These are phyloP conservation scores for Venturia nashicola DNA, from an alignment of 2,329 filamentous ascomycete genomes.

Conservation along the genomic window DNA sequence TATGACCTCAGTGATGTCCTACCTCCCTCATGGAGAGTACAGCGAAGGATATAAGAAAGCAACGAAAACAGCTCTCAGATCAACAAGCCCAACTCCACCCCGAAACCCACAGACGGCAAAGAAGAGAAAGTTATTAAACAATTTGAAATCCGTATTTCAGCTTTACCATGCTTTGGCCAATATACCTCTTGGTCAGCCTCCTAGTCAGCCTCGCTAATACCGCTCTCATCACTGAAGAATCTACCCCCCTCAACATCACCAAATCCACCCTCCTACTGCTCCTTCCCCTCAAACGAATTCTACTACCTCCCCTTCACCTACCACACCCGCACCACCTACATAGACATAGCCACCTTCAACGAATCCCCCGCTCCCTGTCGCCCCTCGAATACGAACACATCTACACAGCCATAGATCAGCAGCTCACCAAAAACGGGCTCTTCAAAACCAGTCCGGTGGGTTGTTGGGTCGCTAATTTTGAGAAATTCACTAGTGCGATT, in stretches of 20 bases:
- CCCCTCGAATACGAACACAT: not conserved
- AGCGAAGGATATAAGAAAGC: not conserved
- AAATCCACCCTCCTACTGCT: not conserved
- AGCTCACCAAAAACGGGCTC: not conserved
- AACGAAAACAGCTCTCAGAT: not conserved
- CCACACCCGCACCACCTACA: not conserved
- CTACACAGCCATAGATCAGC: not conserved
- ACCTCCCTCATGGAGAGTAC: not conserved
- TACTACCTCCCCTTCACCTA: not conserved
- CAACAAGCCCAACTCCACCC: not conserved
- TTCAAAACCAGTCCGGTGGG: not conserved
- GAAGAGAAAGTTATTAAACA: too few relatives aligned
- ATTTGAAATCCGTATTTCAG: too few relatives aligned
- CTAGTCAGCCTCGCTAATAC: not conserved
- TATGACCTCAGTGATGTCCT: not conserved
- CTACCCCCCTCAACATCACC: not conserved
- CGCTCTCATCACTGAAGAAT: not conserved
- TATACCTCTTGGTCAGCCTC: not conserved
- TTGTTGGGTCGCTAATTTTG: not conserved
- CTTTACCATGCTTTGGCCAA: too few relatives aligned
- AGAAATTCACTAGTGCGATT: not conserved
- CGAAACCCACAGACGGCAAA: too few relatives aligned
- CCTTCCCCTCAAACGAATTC: not conserved
- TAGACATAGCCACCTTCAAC: not conserved
- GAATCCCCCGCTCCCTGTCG: not conserved